Evolutionary conservation across 352 stramenopile species (phyloP).

Genomic region (Blastocystis sp.): DNA sequence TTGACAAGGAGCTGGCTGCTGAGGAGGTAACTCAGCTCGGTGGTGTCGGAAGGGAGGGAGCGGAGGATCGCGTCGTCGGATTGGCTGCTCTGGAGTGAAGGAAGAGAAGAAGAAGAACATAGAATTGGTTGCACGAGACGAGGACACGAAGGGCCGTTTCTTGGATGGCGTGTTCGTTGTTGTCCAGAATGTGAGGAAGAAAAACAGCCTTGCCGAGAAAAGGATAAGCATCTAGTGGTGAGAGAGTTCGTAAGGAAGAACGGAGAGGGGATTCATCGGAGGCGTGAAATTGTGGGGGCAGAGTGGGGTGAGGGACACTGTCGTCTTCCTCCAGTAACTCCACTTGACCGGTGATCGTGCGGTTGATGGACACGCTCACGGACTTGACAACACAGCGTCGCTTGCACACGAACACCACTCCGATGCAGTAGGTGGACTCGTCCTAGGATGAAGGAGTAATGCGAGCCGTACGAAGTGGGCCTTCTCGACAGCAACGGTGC

Average conservation of each 20-base stretch:
- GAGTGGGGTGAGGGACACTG: no score
- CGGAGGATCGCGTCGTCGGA: neutral
- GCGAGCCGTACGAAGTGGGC: neutral
- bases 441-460: neutral
- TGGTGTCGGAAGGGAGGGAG: neutral
- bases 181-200: no score
- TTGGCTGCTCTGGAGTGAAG: neutral
- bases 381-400: neutral
- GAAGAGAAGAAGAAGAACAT: neutral
- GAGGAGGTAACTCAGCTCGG: slow-evolving; percentile 4
- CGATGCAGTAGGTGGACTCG: slow-evolving; percentile 3
- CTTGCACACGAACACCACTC: neutral
- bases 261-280: neutral
- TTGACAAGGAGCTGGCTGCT: slow-evolving; percentile 4
- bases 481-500: slow-evolving; percentile 9
- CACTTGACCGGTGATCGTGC: no score
- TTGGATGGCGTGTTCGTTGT: neutral
- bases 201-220: neutral
- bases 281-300: no score
- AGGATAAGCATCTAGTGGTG: neutral
- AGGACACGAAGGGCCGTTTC: neutral
- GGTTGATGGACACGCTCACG: no score
- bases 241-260: neutral
- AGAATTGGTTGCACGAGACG: neutral
- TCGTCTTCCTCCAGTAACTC: no score